phyloP scores from a whole-genome alignment of 2,329 filamentous ascomycete species.

The Fusarium tricinctum region DNA sequence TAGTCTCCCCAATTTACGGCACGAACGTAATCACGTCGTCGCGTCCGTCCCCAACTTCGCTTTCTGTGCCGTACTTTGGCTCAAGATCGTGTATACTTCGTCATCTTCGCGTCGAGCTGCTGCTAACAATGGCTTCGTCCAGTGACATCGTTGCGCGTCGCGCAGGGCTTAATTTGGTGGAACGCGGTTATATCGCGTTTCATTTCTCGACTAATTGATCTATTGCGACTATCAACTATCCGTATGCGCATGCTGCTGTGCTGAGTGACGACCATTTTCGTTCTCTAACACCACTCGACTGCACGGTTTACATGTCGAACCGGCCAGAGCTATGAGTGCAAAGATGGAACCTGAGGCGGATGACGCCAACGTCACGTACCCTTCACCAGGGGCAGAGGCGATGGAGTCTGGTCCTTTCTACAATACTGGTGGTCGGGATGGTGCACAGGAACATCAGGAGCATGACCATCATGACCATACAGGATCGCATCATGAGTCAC shows the following conservation, averaged over 20 bases:
- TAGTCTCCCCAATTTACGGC: slow-evolving; percentile 37
- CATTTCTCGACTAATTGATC: slow-evolving; percentile 27
- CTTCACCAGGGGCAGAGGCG: slow-evolving; percentile 61
- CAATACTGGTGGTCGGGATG: slow-evolving; percentile 56
- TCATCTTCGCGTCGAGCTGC: slow-evolving; percentile 42
- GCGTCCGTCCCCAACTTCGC: slow-evolving; percentile 29
- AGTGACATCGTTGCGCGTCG: slow-evolving; percentile 49
- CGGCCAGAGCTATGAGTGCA: slow-evolving; percentile 49
- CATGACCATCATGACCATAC: slow-evolving; percentile 44
- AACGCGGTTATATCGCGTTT: slow-evolving; percentile 42
- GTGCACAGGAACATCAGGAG: slow-evolving; percentile 51
- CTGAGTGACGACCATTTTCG: slow-evolving; percentile 30
- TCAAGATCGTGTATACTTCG: slow-evolving; percentile 34
- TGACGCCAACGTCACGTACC: slow-evolving; percentile 60
- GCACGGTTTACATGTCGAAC: slow-evolving; percentile 17
- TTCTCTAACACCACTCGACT: slow-evolving; percentile 15
- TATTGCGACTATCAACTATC: slow-evolving; percentile 10
- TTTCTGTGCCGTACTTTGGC: slow-evolving; percentile 33
- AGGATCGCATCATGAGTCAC: slow-evolving; percentile 43
- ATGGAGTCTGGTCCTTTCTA: slow-evolving; percentile 62
- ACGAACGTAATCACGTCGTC: slow-evolving; percentile 33
- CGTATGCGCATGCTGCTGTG: slow-evolving; percentile 13
- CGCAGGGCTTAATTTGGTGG: slow-evolving; percentile 32
- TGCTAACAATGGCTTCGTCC: slow-evolving; percentile 48
- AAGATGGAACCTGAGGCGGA: slow-evolving; percentile 55